These are phyloP conservation scores for Paecilomyces sp. DNA, from an alignment of 2,329 filamentous ascomycete species.

Conservation along the genomic window DNA sequence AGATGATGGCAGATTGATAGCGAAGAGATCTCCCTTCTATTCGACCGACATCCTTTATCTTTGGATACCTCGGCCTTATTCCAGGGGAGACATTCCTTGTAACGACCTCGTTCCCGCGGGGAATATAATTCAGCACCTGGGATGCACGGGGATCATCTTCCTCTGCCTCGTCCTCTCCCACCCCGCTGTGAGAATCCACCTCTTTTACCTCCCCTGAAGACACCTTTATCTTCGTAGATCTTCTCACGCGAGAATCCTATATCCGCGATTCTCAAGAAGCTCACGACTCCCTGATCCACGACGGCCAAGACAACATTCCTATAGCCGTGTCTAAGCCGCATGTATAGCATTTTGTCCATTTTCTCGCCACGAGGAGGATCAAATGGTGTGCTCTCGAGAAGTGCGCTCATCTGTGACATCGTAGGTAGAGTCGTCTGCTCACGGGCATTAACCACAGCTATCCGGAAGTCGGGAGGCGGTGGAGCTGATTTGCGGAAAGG, in stretches of 20 bases:
- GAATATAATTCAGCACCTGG: not conserved
- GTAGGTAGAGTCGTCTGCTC: slow-evolving; percentile 62
- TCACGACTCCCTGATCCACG: slow-evolving; percentile 83
- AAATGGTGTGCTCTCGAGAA: slow-evolving; percentile 68
- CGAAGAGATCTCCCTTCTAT: slow-evolving; percentile 14
- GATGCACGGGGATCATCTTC: not conserved
- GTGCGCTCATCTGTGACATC: slow-evolving; percentile 59
- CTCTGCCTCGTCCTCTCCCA: slow-evolving; percentile 25
- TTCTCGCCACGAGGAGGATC: slow-evolving; percentile 50
- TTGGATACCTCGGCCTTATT: slow-evolving; percentile 19
- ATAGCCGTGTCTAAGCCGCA: slow-evolving; percentile 74
- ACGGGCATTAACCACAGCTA: slow-evolving; percentile 73
- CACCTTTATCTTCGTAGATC: slow-evolving; percentile 50
- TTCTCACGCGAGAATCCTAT: slow-evolving; percentile 70
- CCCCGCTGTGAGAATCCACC: slow-evolving; percentile 16
- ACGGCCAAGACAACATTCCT: slow-evolving; percentile 79
- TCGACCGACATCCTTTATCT: slow-evolving; percentile 14
- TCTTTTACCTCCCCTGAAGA: slow-evolving; percentile 20
- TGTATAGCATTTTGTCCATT: slow-evolving; percentile 54
- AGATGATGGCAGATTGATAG: slow-evolving; percentile 40
- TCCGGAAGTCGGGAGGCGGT: slow-evolving; percentile 71
- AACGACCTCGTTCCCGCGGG: slow-evolving; percentile 1
- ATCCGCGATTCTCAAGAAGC: slow-evolving; percentile 76
- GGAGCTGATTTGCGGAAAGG: slow-evolving; percentile 74
- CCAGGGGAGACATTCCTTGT: slow-evolving; percentile 18